Evolutionary conservation across 2,329 filamentous ascomycete genomes (phyloP).

Genomic region (Seiridium cupressi): DNA sequence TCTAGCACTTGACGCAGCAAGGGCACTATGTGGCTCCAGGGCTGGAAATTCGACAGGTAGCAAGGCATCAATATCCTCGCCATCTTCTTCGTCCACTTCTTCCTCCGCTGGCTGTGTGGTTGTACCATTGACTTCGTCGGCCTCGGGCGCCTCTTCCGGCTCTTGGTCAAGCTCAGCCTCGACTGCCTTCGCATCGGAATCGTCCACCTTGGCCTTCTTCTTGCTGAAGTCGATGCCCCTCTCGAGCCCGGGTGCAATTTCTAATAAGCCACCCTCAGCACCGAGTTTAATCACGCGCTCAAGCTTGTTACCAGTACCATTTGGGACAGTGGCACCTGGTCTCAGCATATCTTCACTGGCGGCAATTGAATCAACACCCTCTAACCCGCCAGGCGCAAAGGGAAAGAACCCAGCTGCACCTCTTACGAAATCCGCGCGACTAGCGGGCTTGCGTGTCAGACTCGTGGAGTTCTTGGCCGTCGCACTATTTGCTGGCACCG

Average conservation of each 20-base stretch:
- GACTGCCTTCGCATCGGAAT: conserved; percentile 62
- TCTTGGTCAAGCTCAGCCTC: conserved; percentile 49
- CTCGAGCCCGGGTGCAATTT: conserved; percentile 77
- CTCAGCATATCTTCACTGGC: conserved; percentile 73
- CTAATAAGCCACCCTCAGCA: conserved; percentile 72
- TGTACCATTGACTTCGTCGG: neutral
- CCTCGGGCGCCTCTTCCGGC: conserved; percentile 25
- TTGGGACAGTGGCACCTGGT: conserved; percentile 40
- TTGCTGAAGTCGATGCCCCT: conserved; percentile 73
- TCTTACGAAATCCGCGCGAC: conserved; percentile 84
- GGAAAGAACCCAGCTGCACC: conserved; percentile 93
- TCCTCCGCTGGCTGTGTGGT: conserved; percentile 28
- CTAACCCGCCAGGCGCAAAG: conserved; percentile 86
- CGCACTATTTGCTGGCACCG: conserved; percentile 81
- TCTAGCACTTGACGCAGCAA: conserved; percentile 69
- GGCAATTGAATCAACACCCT: conserved; percentile 81
- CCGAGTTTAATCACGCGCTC: conserved; percentile 84
- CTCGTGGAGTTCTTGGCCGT: conserved; percentile 96
- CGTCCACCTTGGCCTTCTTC: conserved; percentile 53
- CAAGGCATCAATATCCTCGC: conserved; percentile 76
- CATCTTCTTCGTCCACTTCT: conserved; percentile 39
- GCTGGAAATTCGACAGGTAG: conserved; percentile 92
- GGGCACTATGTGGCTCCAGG: conserved; percentile 76
- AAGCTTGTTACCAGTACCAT: conserved; percentile 55
- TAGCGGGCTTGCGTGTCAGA: conserved; percentile 79